phyloP scores from a whole-genome alignment of 2,329 filamentous ascomycete genomes.

The Trichoderma oligosporum region DNA sequence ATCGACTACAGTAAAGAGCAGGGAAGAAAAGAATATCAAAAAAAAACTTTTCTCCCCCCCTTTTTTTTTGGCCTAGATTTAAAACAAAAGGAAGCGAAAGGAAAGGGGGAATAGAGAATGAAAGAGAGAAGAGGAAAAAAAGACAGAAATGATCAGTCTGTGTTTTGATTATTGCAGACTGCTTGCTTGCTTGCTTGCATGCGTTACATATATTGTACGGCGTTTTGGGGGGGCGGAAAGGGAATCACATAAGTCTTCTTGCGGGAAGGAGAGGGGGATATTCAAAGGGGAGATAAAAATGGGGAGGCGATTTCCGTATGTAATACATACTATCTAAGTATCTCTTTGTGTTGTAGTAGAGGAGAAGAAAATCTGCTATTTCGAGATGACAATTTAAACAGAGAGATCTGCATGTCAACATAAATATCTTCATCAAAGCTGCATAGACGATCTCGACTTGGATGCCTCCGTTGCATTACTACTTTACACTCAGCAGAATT shows the following conservation, averaged over 20 bases:
- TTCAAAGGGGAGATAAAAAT: slow-evolving; percentile 21
- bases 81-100: slow-evolving; percentile 1
- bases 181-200: slow-evolving; percentile 35
- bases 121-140: not conserved
- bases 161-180: slow-evolving; percentile 34
- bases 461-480: slow-evolving; percentile 1
- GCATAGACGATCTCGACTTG: not conserved
- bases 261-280: slow-evolving; percentile 13
- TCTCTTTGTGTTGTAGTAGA: slow-evolving; percentile 26
- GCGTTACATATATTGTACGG: slow-evolving; percentile 32
- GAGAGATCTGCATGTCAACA: not conserved
- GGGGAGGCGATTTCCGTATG: slow-evolving; percentile 27
- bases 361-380: slow-evolving; percentile 7
- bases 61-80: not conserved
- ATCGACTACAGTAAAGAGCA: slow-evolving; percentile 40
- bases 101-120: not conserved
- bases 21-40: not conserved
- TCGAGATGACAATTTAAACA: not conserved
- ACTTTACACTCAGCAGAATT: not conserved
- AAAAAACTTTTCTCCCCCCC: not conserved
- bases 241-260: slow-evolving; percentile 29
- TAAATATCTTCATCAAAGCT: no score
- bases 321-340: slow-evolving; percentile 31
- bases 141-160: slow-evolving; percentile 20
- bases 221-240: slow-evolving; percentile 34